Conservation (phyloP, 208 protist species). For the Leishmania major region DNA sequence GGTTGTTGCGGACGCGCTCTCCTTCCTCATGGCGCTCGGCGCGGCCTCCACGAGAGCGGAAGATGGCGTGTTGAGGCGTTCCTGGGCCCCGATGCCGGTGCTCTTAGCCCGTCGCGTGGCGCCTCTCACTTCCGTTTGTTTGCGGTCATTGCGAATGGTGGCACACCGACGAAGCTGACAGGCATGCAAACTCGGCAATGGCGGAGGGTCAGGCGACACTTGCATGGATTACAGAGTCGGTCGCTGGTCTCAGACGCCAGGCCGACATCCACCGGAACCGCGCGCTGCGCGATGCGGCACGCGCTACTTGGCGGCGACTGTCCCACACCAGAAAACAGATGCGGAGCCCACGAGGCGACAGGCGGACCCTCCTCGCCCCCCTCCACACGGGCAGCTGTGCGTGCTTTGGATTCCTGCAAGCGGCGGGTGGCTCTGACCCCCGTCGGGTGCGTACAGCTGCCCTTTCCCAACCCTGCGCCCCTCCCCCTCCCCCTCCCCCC, state of each 20-base stretch:
- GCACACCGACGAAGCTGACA: neutral
- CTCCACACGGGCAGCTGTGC: neutral
- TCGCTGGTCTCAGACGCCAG: neutral
- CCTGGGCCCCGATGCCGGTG: neutral
- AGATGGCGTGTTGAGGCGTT: neutral
- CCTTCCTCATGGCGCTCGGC: no score
- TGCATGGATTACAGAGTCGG: neutral
- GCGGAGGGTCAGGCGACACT: neutral
- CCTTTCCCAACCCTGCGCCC: no score
- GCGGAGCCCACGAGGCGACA: neutral
- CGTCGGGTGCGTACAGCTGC: neutral
- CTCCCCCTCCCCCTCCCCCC: no score
- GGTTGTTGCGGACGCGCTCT: no score
- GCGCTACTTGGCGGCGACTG: neutral
- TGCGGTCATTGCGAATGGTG: neutral
- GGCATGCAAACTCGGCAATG: neutral
- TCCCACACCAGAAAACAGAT: neutral
- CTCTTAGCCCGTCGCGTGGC: neutral
- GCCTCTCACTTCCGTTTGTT: neutral
- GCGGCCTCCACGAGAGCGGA: no score
- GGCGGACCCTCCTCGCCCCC: neutral
- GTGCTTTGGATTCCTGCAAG: neutral
- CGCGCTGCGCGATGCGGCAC: neutral
- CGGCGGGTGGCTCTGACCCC: neutral
- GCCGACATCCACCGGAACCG: neutral